Evolutionary conservation across 2,329 filamentous ascomycete species (phyloP).

Genomic region (Macrophomina phaseolina): DNA sequence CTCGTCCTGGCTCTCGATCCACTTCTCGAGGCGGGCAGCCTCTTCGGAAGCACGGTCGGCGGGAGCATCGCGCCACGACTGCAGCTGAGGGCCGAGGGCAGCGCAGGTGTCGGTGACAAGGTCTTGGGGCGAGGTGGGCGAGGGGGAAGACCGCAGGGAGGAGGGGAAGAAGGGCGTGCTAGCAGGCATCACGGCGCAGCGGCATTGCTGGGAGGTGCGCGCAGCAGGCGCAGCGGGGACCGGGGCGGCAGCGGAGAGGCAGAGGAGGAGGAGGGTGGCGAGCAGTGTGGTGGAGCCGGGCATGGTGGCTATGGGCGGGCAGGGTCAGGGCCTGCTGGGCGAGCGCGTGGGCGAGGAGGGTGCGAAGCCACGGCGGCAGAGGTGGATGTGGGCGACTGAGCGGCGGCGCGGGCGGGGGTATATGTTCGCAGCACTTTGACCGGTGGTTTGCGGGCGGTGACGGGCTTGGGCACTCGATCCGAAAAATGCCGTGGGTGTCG

Average conservation of each 20-base stretch:
- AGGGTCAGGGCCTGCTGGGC: background rate
- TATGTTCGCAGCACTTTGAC: conserved; percentile 2
- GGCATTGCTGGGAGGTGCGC: conserved; percentile 19
- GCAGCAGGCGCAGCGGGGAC: background rate
- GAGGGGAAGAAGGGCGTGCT: conserved; percentile 24
- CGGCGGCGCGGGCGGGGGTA: background rate
- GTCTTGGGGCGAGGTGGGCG: conserved; percentile 5
- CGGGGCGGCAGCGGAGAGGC: conserved; percentile 19
- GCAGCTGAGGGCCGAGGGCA: conserved; percentile 22
- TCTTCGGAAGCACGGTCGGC: conserved; percentile 5
- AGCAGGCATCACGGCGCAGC: conserved; percentile 24
- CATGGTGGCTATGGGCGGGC: conserved; percentile 2
- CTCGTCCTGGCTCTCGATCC: conserved; percentile 16
- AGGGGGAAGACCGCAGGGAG: conserved; percentile 7
- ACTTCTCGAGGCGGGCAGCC: conserved; percentile 12
- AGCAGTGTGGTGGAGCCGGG: background rate
- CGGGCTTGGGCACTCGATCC: background rate
- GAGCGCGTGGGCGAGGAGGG: background rate
- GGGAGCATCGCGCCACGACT: conserved; percentile 21
- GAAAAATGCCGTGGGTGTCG: conserved; percentile 8
- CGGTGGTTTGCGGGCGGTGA: conserved; percentile 9
- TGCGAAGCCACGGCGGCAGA: background rate
- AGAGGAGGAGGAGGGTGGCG: conserved; percentile 17
- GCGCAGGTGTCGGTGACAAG: conserved; percentile 23
- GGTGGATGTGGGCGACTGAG: background rate